phyloP scores from a whole-genome alignment of 805 yeast genomes.

The Saturnispora galanensis region DNA sequence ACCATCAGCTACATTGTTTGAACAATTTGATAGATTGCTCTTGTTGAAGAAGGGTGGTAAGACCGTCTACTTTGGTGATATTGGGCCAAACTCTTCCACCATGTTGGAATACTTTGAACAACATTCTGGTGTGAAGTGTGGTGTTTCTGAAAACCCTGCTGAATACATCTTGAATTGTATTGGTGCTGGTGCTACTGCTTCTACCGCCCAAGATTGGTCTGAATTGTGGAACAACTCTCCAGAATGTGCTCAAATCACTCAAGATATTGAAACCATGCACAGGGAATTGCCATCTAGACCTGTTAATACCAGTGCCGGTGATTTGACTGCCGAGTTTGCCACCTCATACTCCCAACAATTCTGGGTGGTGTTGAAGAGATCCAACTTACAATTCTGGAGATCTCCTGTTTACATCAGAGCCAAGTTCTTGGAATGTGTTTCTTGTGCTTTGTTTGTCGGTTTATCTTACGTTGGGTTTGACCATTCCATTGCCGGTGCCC shows the following conservation, averaged over 20 bases:
- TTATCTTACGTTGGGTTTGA: slow-evolving; percentile 52
- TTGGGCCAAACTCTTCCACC: slow-evolving; percentile 35
- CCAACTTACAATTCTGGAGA: slow-evolving; percentile 37
- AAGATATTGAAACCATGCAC: slow-evolving; percentile 24
- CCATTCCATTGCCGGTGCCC: slow-evolving; percentile 42
- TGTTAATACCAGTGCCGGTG: slow-evolving; percentile 18
- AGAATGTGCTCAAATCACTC: slow-evolving; percentile 25
- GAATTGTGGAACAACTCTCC: slow-evolving; percentile 45
- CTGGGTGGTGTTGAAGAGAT: slow-evolving; percentile 30
- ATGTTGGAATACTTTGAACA: slow-evolving; percentile 39
- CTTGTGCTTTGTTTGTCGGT: slow-evolving; percentile 41
- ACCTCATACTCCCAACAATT: slow-evolving; percentile 35
- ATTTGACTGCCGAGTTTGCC: slow-evolving; percentile 30
- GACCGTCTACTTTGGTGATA: slow-evolving; percentile 46
- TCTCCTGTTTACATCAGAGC: slow-evolving; percentile 43
- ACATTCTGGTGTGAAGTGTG: slow-evolving; percentile 59
- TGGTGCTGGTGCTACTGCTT: slow-evolving; percentile 76
- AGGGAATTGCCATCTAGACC: slow-evolving; percentile 23
- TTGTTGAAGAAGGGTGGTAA: slow-evolving; percentile 43
- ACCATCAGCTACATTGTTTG: slow-evolving; percentile 39
- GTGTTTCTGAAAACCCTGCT: slow-evolving; percentile 56
- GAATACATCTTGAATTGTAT: slow-evolving; percentile 66
- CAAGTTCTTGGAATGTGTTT: slow-evolving; percentile 34
- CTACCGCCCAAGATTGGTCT: slow-evolving; percentile 49
- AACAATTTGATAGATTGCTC: slow-evolving; percentile 28